These are phyloP conservation scores for Trametes pubescens DNA, from an alignment of 1,284 basidiomycete species.

Conservation along the genomic window DNA sequence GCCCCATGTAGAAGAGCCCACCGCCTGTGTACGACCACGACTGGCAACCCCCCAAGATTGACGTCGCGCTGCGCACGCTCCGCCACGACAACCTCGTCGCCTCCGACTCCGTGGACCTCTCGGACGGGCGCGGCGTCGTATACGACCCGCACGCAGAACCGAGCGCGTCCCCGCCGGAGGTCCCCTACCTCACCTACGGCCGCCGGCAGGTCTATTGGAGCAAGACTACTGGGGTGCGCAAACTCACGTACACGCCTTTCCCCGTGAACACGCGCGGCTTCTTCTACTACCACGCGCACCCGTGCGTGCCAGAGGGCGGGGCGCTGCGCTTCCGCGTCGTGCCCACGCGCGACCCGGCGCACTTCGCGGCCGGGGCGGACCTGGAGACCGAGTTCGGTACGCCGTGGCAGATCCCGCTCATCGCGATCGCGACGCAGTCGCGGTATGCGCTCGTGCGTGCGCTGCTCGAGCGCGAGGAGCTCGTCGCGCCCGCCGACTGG, in stretches of 20 bases:
- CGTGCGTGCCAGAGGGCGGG: slow-evolving; percentile 14
- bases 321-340: slow-evolving; percentile 25
- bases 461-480: slow-evolving; percentile 7
- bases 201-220: too few relatives aligned
- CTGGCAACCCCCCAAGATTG: too few relatives aligned
- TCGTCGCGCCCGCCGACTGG: neutral
- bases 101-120: too few relatives aligned
- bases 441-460: slow-evolving; percentile 8
- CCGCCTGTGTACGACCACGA: too few relatives aligned
- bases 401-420: slow-evolving; percentile 22
- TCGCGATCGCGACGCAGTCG: slow-evolving; percentile 10
- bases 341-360: neutral
- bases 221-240: too few relatives aligned
- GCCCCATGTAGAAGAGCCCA: too few relatives aligned
- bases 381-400: slow-evolving; percentile 17
- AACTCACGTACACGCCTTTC: slow-evolving; percentile 19
- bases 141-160: neutral
- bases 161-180: neutral
- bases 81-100: too few relatives aligned
- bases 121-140: too few relatives aligned
- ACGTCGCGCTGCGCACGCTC: too few relatives aligned
- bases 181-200: neutral
- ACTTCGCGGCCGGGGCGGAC: slow-evolving; percentile 18
- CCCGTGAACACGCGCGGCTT: slow-evolving; percentile 25
- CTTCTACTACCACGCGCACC: slow-evolving; percentile 21